A percentile compares a stretch with the other conserved stretches of the same genome.
These are phyloP conservation scores for Chlorokybus atmophyticus DNA, from an alignment of 139 green algal genomes.

Conservation along the genomic window DNA sequence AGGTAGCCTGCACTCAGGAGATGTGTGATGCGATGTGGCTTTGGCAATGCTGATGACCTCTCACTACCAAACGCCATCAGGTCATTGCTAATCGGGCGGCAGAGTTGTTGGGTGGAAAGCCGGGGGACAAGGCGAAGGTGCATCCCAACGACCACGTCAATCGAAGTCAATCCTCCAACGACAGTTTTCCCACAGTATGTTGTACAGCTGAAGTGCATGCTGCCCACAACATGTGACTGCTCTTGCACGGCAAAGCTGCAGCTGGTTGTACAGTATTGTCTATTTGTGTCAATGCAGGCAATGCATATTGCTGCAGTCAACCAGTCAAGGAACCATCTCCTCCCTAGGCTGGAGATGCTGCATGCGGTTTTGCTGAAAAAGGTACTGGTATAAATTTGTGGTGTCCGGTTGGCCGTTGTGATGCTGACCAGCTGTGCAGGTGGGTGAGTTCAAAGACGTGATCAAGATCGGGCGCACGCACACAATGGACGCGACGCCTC, in stretches of 20 bases:
- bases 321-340: conserved; percentile 46
- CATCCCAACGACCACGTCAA: conserved; percentile 98
- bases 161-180: conserved; percentile 83
- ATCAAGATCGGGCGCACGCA: conserved; percentile 96
- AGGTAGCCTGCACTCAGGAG: conserved; percentile 16
- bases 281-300: conserved; percentile 9
- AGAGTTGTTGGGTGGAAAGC: conserved; percentile 62
- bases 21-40: not conserved
- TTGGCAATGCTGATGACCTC: not conserved
- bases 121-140: conserved; percentile 66
- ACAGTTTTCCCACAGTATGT: conserved; percentile 86
- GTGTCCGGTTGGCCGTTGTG: no score
- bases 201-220: no score
- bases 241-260: no score
- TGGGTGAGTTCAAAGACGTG: conserved; percentile 60
- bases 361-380: conserved; percentile 52
- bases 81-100: conserved; percentile 52
- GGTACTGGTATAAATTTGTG: no score
- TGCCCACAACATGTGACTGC: no score
- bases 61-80: no score
- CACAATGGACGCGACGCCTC: conserved; percentile 80
- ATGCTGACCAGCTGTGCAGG: conserved; percentile 9
- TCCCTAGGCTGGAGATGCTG: conserved; percentile 61
- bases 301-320: conserved; percentile 85
- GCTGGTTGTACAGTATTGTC: not conserved